Percentiles rank a stretch among this genome's conserved stretches.
These are phyloP conservation scores for Ogataea hybrid DNA, from an alignment of 1,139 yeast genomes.

Conservation along the genomic window DNA sequence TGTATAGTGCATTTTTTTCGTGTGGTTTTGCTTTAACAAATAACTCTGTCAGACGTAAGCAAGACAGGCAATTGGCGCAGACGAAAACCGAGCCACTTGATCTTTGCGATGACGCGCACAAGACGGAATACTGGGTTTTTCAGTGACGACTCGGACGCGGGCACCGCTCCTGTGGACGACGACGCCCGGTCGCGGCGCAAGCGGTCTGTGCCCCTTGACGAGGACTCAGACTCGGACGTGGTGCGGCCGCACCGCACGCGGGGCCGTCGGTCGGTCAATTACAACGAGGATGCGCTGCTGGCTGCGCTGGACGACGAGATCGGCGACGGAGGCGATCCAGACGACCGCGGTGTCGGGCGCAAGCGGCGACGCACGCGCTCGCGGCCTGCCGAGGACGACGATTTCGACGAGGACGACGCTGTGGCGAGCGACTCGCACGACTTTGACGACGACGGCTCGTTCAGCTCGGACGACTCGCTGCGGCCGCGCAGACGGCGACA, in stretches of 20 bases:
- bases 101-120: constrained; percentile 5
- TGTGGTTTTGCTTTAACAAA: constrained; percentile 4
- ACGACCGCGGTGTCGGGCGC: constrained; percentile 19
- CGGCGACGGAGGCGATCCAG: constrained; percentile 27
- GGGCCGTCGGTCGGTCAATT: constrained; percentile 28
- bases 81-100: neutral
- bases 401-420: constrained; percentile 18
- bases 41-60: neutral
- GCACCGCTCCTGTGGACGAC: neutral
- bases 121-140: constrained; percentile 4
- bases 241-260: constrained; percentile 27
- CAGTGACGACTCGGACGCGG: constrained; percentile 2
- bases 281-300: constrained; percentile 32
- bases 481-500: constrained; percentile 20
- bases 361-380: constrained; percentile 12
- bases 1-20: neutral
- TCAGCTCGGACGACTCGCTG: constrained; percentile 20
- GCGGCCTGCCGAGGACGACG: constrained; percentile 27
- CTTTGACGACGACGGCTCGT: constrained; percentile 22
- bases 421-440: constrained; percentile 18
- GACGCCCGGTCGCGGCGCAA: constrained; percentile 1
- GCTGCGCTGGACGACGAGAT: constrained; percentile 28
- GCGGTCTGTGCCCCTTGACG: neutral
- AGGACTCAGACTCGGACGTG: constrained; percentile 21
- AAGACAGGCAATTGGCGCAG: neutral